A percentile compares a stretch with the other conserved stretches of the same genome.
phyloP scores from a whole-genome alignment of 257 asterid species.

The Rubia yunnanensis region DNA sequence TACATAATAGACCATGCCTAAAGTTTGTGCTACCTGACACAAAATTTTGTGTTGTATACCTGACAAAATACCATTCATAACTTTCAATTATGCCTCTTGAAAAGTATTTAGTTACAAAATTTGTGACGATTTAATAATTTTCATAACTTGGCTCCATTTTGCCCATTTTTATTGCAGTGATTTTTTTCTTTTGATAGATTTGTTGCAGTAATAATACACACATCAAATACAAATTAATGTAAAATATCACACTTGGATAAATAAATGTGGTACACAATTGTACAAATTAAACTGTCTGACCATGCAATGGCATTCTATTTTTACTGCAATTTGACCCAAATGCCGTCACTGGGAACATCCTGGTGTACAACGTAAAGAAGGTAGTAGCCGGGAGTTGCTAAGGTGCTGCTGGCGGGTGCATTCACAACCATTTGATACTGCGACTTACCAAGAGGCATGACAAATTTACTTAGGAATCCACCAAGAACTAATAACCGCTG shows the following conservation, averaged over 20 bases:
- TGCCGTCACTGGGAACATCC: constrained; percentile 35
- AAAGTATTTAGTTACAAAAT: too few species aligned
- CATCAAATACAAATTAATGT: not conserved
- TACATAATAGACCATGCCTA: too few species aligned
- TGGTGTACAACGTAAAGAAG: constrained; percentile 29
- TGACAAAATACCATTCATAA: too few species aligned
- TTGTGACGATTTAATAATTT: too few species aligned
- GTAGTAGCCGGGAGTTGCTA: constrained; percentile 32
- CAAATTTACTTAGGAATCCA: not conserved
- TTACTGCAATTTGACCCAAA: constrained; percentile 32
- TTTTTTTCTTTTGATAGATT: too few species aligned
- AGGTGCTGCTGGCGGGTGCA: constrained; percentile 11
- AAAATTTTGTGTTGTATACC: too few species aligned
- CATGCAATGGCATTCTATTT: not conserved
- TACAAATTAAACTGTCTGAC: not conserved
- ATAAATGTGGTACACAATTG: too few species aligned
- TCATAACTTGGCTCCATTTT: too few species aligned
- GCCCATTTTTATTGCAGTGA: too few species aligned
- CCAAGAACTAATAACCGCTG: constrained; percentile 27
- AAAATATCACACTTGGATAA: not conserved
- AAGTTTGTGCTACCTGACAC: too few species aligned
- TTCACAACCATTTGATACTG: constrained; percentile 11
- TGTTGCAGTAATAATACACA: too few species aligned
- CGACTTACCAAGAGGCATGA: constrained; percentile 11
- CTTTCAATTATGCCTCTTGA: too few species aligned